Conservation (phyloP, 2,329 filamentous ascomycete genomes). For the Emydomyces testavorans region DNA sequence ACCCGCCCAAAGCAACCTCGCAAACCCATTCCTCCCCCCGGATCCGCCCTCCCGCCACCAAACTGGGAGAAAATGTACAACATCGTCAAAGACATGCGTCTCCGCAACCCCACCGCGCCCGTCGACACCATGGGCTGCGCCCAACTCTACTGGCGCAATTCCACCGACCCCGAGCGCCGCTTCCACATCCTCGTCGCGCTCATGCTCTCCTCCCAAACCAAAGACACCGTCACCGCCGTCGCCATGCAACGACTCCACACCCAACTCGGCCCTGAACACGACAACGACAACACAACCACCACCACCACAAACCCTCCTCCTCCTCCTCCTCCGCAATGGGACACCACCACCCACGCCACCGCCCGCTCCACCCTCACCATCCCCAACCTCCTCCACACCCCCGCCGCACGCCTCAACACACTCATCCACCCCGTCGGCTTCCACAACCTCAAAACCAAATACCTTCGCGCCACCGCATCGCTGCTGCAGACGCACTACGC, state of each 20-base stretch:
- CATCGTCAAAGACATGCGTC: conserved; percentile 66
- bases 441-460: conserved; percentile 87
- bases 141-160: conserved; percentile 35
- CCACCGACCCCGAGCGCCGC: conserved; percentile 47
- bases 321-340: too few species aligned
- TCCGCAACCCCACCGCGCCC: conserved; percentile 55
- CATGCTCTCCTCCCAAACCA: conserved; percentile 88
- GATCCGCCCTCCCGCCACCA: conserved; percentile 49
- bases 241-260: conserved; percentile 70
- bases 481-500: conserved; percentile 59
- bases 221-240: conserved; percentile 77
- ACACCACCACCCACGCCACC: conserved; percentile 15
- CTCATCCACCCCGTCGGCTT: conserved; percentile 80
- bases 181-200: conserved; percentile 79
- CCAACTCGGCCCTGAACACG: conserved; percentile 44
- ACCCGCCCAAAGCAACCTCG: conserved; percentile 19
- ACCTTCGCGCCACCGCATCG: conserved; percentile 61
- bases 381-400: conserved; percentile 62
- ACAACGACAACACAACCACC: neutral
- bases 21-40: conserved; percentile 31
- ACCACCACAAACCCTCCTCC: neutral
- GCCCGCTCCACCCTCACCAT: conserved; percentile 51
- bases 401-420: conserved; percentile 54
- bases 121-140: conserved; percentile 97
- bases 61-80: conserved; percentile 79